Percentiles rank a stretch among this genome's conserved stretches.
phyloP scores from a whole-genome alignment of 352 stramenopile species.

The Elongisporangium undulatum region DNA sequence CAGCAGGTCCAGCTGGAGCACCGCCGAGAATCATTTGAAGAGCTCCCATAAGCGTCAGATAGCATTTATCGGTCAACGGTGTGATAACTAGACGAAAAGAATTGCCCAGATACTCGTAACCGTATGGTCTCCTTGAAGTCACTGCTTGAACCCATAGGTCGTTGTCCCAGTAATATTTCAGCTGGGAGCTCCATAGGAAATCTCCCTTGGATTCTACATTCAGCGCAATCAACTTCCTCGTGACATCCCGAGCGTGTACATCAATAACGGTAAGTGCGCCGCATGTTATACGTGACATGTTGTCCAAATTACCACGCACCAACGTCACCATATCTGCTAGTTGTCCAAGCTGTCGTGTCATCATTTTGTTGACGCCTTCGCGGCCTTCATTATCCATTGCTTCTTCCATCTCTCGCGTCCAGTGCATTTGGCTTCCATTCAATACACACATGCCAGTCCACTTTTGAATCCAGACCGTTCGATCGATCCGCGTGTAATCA shows the following conservation, averaged over 20 bases:
- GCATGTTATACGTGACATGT: constrained; percentile 89
- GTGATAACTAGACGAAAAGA: constrained; percentile 94
- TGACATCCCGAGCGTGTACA: constrained; percentile 93
- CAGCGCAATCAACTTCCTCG: constrained; percentile 78
- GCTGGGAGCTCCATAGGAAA: constrained; percentile 93
- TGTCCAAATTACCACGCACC: constrained; percentile 85
- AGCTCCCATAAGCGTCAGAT: constrained; percentile 94
- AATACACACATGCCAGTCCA: constrained; percentile 93
- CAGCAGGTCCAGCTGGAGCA: constrained; percentile 88
- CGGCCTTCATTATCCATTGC: constrained; percentile 74
- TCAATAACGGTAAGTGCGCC: constrained; percentile 94
- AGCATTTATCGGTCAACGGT: constrained; percentile 94
- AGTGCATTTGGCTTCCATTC: constrained; percentile 95
- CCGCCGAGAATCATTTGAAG: constrained; percentile 94
- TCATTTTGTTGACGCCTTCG: constrained; percentile 89
- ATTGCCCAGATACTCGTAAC: constrained; percentile 95
- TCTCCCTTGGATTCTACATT: constrained; percentile 87
- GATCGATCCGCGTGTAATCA: constrained; percentile 87
- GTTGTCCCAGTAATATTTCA: constrained; percentile 94
- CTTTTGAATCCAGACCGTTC: constrained; percentile 95
- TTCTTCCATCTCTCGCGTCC: constrained; percentile 93
- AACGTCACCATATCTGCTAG: constrained; percentile 95
- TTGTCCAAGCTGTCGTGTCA: constrained; percentile 87
- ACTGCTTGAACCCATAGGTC: constrained; percentile 90
- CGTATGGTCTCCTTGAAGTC: constrained; percentile 87